Conservation (phyloP, 495 filamentous ascomycete species). For the Rhizodiscina lignyota region DNA sequence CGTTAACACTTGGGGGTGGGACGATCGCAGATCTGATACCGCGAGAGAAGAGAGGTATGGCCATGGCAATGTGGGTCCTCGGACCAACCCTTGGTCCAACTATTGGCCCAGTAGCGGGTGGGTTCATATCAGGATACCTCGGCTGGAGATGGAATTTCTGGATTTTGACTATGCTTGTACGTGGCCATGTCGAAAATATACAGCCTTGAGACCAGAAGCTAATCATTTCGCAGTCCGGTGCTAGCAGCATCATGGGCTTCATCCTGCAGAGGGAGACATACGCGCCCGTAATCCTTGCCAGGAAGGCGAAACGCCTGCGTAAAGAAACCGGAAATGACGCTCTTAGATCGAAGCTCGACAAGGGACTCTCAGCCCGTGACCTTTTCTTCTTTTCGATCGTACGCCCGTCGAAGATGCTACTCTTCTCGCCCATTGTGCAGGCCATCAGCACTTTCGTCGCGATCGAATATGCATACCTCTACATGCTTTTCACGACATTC, state of each 20-base stretch:
- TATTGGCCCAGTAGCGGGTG: conserved; percentile 27
- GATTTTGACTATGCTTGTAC: conserved; percentile 18
- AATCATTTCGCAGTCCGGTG: conserved; percentile 9
- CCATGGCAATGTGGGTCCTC: conserved; percentile 31
- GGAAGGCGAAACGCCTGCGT: conserved; percentile 15
- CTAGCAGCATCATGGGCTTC: conserved; percentile 6
- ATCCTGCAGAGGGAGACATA: conserved; percentile 17
- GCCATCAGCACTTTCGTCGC: conserved; percentile 57
- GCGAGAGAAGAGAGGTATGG: conserved; percentile 24
- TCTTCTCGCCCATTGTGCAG: conserved; percentile 42
- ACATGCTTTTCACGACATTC: conserved; percentile 68
- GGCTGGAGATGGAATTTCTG: conserved; percentile 25
- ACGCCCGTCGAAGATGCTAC: conserved; percentile 33
- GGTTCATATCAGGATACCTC: conserved; percentile 15
- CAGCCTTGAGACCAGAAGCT: background rate
- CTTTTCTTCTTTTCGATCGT: conserved; percentile 28
- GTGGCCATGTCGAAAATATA: background rate
- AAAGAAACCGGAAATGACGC: conserved; percentile 15
- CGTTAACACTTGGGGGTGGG: conserved; percentile 29
- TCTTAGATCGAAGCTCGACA: conserved; percentile 19
- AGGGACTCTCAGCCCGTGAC: conserved; percentile 13
- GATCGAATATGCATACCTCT: conserved; percentile 59
- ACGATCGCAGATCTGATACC: conserved; percentile 29
- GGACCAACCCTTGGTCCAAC: conserved; percentile 21
- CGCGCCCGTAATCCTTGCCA: conserved; percentile 13